phyloP scores from a whole-genome alignment of 805 yeast species.

The Candida sonorensis region DNA sequence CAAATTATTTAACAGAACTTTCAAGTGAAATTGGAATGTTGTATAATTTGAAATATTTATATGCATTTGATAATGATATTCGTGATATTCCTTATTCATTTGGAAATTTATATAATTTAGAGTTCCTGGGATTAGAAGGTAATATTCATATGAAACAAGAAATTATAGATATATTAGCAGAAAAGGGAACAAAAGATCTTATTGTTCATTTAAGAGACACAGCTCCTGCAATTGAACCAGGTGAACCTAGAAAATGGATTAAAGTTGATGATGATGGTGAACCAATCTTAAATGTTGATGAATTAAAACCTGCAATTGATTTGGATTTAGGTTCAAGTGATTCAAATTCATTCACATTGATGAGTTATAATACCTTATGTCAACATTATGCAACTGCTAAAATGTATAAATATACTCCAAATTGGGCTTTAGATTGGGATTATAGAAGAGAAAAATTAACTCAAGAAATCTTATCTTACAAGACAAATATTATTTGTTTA shows the following conservation, averaged over 20 bases:
- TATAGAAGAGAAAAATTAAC: conserved; percentile 73
- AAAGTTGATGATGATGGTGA: conserved; percentile 75
- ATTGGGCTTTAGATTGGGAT: conserved; percentile 96
- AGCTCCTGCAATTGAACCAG: conserved; percentile 59
- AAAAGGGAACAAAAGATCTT: conserved; percentile 79
- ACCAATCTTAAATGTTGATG: conserved; percentile 26
- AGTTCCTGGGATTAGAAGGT: conserved; percentile 89
- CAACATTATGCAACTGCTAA: conserved; percentile 92
- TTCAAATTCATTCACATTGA: conserved; percentile 55
- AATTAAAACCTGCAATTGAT: conserved; percentile 16
- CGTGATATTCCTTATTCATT: conserved; percentile 72
- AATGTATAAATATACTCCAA: conserved; percentile 90
- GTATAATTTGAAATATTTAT: conserved; percentile 71
- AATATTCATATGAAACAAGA: conserved; percentile 65
- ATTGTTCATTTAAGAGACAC: conserved; percentile 77
- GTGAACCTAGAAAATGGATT: conserved; percentile 79
- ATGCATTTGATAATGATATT: conserved; percentile 82
- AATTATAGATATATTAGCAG: conserved; percentile 60
- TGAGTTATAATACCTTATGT: conserved; percentile 88
- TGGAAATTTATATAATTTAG: conserved; percentile 77
- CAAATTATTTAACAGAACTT: conserved; percentile 61
- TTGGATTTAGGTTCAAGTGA: conserved; percentile 24
- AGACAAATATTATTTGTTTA: conserved; percentile 78
- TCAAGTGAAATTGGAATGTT: conserved; percentile 84
- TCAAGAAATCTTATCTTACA: conserved; percentile 58